These are phyloP conservation scores for Setaria viridis DNA, from an alignment of 202 grass and related monocot species.

Conservation along the genomic window DNA sequence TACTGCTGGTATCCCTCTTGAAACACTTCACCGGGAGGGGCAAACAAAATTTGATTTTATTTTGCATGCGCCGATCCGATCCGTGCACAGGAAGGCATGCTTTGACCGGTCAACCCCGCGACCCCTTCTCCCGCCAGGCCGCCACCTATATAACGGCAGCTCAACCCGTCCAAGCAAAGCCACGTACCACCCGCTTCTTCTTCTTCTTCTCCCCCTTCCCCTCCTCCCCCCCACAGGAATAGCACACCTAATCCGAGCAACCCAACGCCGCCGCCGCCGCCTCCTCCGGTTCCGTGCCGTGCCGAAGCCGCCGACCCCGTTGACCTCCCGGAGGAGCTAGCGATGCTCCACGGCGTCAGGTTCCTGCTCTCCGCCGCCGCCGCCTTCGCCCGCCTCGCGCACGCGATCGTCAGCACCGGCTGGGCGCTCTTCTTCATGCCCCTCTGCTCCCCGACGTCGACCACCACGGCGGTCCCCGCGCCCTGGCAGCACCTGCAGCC, in stretches of 20 bases:
- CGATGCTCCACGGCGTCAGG: slow-evolving; percentile 42
- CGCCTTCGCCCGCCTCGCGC: slow-evolving; percentile 41
- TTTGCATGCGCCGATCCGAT: background rate
- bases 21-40: too few relatives aligned
- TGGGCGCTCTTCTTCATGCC: slow-evolving; percentile 24
- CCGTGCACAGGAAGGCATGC: background rate
- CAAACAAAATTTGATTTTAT: background rate
- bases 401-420: background rate
- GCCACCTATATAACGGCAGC: slow-evolving; percentile 1
- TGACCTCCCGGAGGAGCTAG: background rate
- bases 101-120: slow-evolving; percentile 36
- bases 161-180: background rate
- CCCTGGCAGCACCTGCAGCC: background rate
- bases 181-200: background rate
- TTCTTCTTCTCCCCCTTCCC: too few relatives aligned
- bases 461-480: background rate
- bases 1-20: too few relatives aligned
- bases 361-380: slow-evolving; percentile 40
- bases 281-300: too few relatives aligned
- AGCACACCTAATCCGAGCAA: slow-evolving; percentile 13
- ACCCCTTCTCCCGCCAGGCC: slow-evolving; percentile 31
- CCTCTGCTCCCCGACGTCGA: slow-evolving; percentile 39
- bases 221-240: background rate
- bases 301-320: background rate
- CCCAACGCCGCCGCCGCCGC: background rate